Conservation (phyloP, 169 alveolate genomes). For the Cryptosporidium ubiquitum region DNA sequence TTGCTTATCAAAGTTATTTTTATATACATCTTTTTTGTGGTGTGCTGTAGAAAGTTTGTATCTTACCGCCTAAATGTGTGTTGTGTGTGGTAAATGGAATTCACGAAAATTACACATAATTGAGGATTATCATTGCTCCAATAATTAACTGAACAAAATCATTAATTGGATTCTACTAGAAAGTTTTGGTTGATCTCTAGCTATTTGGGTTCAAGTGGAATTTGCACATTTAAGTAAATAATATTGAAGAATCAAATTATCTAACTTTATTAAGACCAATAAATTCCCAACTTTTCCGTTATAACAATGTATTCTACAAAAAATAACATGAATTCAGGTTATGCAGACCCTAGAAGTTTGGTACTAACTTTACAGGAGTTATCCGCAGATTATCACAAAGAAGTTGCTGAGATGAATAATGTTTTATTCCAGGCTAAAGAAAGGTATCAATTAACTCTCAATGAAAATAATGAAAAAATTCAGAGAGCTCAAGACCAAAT, state of each 20-base stretch:
- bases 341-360: conserved; percentile 51
- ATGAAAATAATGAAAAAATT: conserved; percentile 45
- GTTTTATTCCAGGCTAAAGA: conserved; percentile 48
- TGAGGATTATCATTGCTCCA: neutral
- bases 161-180: neutral
- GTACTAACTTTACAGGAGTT: conserved; percentile 27
- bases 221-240: neutral
- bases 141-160: neutral
- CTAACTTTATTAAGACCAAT: neutral
- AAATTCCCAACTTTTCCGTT: neutral
- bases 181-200: neutral
- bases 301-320: neutral
- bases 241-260: neutral
- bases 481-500: conserved; percentile 63
- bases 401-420: conserved; percentile 57
- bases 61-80: conserved; percentile 46
- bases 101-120: neutral
- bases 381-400: conserved; percentile 56
- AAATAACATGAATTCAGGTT: neutral
- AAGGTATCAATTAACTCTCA: conserved; percentile 20
- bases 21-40: neutral
- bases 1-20: neutral
- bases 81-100: conserved; percentile 36
- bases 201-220: neutral
- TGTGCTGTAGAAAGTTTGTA: conserved; percentile 4